Base-by-base conservation (phyloP, 2,329 filamentous ascomycete species). In the Orbilia javanica region DNA sequence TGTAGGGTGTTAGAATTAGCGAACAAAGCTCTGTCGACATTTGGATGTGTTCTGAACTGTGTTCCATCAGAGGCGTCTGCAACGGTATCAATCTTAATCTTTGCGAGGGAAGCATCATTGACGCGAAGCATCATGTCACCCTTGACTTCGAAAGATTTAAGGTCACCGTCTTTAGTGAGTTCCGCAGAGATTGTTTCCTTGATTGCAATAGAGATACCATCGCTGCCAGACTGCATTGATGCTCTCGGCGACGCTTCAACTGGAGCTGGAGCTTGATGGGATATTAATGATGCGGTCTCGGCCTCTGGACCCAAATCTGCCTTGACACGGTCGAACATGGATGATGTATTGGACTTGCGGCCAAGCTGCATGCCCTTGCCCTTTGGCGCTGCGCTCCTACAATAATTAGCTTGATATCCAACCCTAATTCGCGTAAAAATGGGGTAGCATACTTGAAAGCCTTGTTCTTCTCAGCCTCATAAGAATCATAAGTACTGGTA, bases 301-400 rank as follows among this genome's bases (percentile, higher is more conserved):
- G 90, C 90, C 83, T 97, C 93, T 42, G 91, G 88, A n/a, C 94
- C 94, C 83, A 98, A 88, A 80, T 98, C 95, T 76, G 93, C 93
- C 81, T 94, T 91, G 36, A 99, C 94, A 82, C 94, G 92, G 85
- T 98, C 95, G 84, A 97, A 98, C 88, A 98, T 97, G 84, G 97
- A 95, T 31, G 92, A 97, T 22, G 93, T 94, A 87, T 98, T 98
- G 78, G 93, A 97, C 87, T 99, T 99, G 88, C 98, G 98, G 85
- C 96, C 96, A 72, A 99, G 88, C 85, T 98, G 95, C 96, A 99
- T 99, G 81, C 96, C 96, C 87, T 99, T 99, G 82, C 93, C 94
- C 86, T 96, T 93, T 76, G 91, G 89, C 63, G 92, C 89, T 82
- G 89, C 83, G 63, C 88, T 86, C 83, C 87, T 89, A 80, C 57